A percentile compares a stretch with the other conserved stretches of the same genome.
Conservation (phyloP, 2,329 filamentous ascomycete species). For the Fusarium longipes region DNA sequence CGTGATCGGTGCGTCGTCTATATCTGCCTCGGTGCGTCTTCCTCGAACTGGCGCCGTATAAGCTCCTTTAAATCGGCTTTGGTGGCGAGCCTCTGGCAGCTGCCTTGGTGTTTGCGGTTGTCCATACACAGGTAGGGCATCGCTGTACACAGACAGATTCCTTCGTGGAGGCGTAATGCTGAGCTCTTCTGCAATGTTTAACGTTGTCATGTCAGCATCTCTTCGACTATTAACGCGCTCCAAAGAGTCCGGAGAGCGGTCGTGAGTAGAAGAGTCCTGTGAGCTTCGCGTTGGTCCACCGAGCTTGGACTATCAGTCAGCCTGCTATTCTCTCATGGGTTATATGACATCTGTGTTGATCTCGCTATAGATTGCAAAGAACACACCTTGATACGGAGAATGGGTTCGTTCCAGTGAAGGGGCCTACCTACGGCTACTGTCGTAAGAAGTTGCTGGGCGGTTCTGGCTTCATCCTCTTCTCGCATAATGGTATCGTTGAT, state of each 20-base stretch:
- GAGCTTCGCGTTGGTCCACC: not conserved
- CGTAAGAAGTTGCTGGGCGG: not conserved
- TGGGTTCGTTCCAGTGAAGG: not conserved
- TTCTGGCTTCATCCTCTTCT: not conserved
- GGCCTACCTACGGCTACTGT: conserved; percentile 21
- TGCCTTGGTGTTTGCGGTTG: conserved; percentile 42
- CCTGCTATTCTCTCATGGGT: not conserved
- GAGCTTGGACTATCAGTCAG: conserved; percentile 13
- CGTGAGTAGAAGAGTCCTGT: conserved; percentile 7
- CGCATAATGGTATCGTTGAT: not conserved
- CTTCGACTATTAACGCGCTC: not conserved
- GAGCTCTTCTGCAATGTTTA: conserved; percentile 2
- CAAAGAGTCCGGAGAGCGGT: not conserved
- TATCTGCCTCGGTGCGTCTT: conserved; percentile 11
- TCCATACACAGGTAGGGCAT: conserved; percentile 21
- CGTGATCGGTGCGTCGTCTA: not conserved
- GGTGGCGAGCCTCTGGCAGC: conserved; percentile 43
- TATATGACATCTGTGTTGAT: not conserved
- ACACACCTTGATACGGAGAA: not conserved
- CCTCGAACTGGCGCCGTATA: conserved; percentile 37
- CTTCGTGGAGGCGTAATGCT: conserved; percentile 1
- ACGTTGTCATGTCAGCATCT: not conserved
- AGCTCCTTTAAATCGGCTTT: conserved; percentile 38
- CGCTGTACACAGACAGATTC: conserved; percentile 40
- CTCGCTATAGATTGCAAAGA: not conserved